Evolutionary conservation across 2,329 filamentous ascomycete genomes (phyloP).

Genomic region (Chaetothyriales sp.): DNA sequence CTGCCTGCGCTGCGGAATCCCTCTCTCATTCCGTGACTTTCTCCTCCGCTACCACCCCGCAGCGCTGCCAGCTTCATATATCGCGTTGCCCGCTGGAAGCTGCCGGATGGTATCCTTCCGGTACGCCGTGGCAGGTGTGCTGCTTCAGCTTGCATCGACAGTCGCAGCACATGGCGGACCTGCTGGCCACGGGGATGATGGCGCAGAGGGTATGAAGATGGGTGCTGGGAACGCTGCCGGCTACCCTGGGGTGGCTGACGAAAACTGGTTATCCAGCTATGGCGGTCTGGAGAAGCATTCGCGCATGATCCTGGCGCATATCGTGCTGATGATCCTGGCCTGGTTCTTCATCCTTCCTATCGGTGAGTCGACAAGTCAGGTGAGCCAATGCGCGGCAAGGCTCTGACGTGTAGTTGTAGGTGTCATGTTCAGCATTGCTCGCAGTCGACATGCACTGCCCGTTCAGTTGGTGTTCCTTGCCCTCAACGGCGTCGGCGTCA

Average conservation of each 20-base stretch:
- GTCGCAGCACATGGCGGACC: conserved; percentile 11
- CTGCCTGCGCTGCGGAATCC: not conserved
- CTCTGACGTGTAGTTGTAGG: conserved; percentile 34
- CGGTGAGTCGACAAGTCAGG: conserved; percentile 38
- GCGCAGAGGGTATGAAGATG: conserved; percentile 16
- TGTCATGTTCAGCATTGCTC: conserved; percentile 73
- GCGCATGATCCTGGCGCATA: conserved; percentile 51
- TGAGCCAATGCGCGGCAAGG: not conserved
- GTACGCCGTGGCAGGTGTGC: conserved; percentile 12
- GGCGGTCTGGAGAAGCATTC: conserved; percentile 25
- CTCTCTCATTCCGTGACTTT: not conserved
- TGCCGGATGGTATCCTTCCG: conserved; percentile 12
- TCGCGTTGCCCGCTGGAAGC: not conserved
- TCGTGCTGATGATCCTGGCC: conserved; percentile 53
- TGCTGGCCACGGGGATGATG: conserved; percentile 3
- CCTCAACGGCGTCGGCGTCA: conserved; percentile 49
- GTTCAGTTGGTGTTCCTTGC: conserved; percentile 55
- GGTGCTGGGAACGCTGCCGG: conserved; percentile 7
- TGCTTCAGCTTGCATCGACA: conserved; percentile 12
- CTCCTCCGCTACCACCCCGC: not conserved
- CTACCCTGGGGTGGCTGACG: conserved; percentile 16
- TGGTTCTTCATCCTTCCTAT: conserved; percentile 63
- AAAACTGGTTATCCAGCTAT: conserved; percentile 27
- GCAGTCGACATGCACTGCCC: conserved; percentile 58
- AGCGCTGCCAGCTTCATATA: not conserved